These are phyloP conservation scores for Colletotrichum noveboracense DNA, from an alignment of 2,329 filamentous ascomycete species.

Conservation along the genomic window DNA sequence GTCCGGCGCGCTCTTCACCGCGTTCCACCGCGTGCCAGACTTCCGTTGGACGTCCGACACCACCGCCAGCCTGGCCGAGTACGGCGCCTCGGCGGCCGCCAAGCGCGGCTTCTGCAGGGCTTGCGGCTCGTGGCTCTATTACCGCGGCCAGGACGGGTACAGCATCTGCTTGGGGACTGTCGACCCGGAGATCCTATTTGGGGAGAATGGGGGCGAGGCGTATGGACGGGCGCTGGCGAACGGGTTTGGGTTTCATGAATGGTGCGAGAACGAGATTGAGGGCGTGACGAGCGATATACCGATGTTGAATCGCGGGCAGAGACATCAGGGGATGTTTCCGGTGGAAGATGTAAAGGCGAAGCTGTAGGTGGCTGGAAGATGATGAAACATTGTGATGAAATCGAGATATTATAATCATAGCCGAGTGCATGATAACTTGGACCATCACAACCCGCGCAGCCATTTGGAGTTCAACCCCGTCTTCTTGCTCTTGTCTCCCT, in stretches of 20 bases:
- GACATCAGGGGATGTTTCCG: neutral
- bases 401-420: neutral
- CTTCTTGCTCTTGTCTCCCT: neutral
- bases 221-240: conserved; percentile 45
- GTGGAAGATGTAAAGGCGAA: neutral
- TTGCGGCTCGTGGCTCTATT: conserved; percentile 57
- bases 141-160: conserved; percentile 35
- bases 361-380: neutral
- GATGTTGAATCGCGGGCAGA: neutral
- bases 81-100: conserved; percentile 41
- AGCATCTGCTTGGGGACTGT: conserved; percentile 48
- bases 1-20: conserved; percentile 51
- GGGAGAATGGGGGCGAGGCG: conserved; percentile 14
- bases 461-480: neutral
- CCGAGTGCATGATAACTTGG: too few species aligned
- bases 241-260: conserved; percentile 40
- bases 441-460: neutral
- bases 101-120: conserved; percentile 53
- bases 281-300: conserved; percentile 51
- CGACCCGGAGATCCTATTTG: conserved; percentile 46
- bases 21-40: conserved; percentile 42
- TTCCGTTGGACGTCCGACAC: conserved; percentile 37
- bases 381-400: neutral
- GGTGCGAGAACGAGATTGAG: conserved; percentile 48
- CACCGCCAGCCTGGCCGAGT: conserved; percentile 39